Evolutionary conservation across 768 basidiomycete species (phyloP), one percentile per base, ranked within the genome.

Genomic region (Boletus reticulatus): DNA sequence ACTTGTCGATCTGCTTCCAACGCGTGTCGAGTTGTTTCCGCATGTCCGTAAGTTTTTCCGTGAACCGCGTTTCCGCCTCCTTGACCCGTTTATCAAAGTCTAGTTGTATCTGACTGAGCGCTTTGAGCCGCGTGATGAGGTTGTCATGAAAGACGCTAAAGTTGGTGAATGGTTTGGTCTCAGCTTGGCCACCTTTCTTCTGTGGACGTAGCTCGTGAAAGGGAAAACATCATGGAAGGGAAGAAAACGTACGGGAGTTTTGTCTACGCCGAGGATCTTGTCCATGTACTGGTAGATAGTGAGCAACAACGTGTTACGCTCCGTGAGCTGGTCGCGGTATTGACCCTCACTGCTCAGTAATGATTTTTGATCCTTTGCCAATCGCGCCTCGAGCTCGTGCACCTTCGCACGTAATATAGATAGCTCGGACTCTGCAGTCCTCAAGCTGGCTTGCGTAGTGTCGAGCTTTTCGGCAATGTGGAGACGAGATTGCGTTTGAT

Each of bases 221-320:
- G 4, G 29, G 12, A 6, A 49, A 13, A 31, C 8, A 14, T 5
- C n/a, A 14, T 14, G 6, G n/a, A 20, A 54, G 6, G 24, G n/a
- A 49, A 43, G 52, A 52, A 49, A 17, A 77, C 88, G 62, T 61
- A 92, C 89, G 38, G 88, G 85, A 0, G 87, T 88, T 77, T 88
- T 92, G 67, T 94, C 91, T 20, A 92, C 87, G 1, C 94, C 94
- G 17, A 95, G 77, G 61, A 97, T 93, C 76, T 89, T 91, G 63
- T 97, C 95, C 79, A 96, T 82, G 67, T 95, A 94, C 73, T 97
- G 94, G 70, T 93, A 97, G 27, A 97, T 91, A 9, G 92, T 93
- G 62, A 97, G 76, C 50, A 98, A 75, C 31, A 98, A 77, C 24
- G 93, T 94, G 69, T 94, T 97, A 53, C 94, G 78, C 76, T 98